Conservation (phyloP, 2,329 filamentous ascomycete species). For the Pseudophaeomoniella oleicola region DNA sequence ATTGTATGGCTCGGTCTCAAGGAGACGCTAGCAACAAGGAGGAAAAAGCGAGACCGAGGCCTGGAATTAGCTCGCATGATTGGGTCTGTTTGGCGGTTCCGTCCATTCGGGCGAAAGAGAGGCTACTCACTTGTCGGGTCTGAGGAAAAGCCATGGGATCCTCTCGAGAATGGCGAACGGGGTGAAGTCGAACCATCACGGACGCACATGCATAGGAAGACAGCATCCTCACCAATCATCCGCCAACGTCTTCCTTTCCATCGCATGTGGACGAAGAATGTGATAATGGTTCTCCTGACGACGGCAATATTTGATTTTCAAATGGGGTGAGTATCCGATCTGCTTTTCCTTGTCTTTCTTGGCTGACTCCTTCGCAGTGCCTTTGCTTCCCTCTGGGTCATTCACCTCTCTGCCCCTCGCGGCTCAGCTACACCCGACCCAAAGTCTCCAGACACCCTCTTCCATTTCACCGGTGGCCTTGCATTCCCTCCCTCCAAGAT, state of each 20-base stretch:
- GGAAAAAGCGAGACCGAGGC: conserved; percentile 14
- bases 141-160: neutral
- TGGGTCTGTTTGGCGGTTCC: conserved; percentile 2
- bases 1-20: conserved; percentile 50
- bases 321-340: conserved; percentile 28
- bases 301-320: conserved; percentile 61
- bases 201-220: neutral
- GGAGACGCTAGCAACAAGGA: conserved; percentile 25
- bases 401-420: conserved; percentile 62
- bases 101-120: neutral
- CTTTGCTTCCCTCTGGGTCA: conserved; percentile 63
- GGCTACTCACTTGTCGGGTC: neutral
- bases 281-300: conserved; percentile 42
- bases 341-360: conserved; percentile 21
- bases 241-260: conserved; percentile 22
- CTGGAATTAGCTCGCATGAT: conserved; percentile 9
- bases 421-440: conserved; percentile 27
- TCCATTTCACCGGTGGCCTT: conserved; percentile 54
- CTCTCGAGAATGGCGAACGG: neutral
- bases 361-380: conserved; percentile 22
- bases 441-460: conserved; percentile 30
- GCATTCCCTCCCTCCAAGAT: conserved; percentile 56
- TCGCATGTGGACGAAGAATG: conserved; percentile 40
- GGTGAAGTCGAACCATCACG: neutral
- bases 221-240: neutral